Base-by-base conservation (phyloP, 768 basidiomycete species). In the Mycena alexandri region DNA sequence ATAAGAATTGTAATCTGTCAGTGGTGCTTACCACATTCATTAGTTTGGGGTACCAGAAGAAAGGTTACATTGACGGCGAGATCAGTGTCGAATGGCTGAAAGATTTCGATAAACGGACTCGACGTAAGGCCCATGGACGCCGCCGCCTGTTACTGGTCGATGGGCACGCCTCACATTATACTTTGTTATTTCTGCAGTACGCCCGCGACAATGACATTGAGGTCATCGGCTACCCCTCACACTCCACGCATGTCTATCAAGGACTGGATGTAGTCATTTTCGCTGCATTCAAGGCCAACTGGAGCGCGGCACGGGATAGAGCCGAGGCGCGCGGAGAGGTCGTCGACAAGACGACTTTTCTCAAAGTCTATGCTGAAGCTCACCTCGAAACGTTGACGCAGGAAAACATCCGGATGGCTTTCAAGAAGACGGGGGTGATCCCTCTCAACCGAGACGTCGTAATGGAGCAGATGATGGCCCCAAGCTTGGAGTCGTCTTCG, bases 201-300 rank as follows among this genome's bases (percentile, higher is more conserved):
- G 24, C 48, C 6, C 22, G 24, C 8, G 11, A 12, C 24, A 24
- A 50, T 12, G 5, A 24, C 8, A 50, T 50, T 22, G 48, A 50
- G 24, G 48, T 50, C 24, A 12, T 50, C 9, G 78, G 56, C 43
- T 82, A 81, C 67, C 82, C 79, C 11, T 71, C 80, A 24, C 79
- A 82, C 61, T 60, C 70, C 5, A 80, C 77, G 0, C 81, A 82
- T 62, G 48, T 74, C 5, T 76, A 75, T 29, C 78, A 79, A 38
- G 76, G 74, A 0, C 73, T 78, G 19, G 77, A 79, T 59, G 70
- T 79, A 19, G 77, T 71, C 3, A 46, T 73, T 22, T 79, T 79
- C 24, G 54, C 54, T 1, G 34, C 58, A 1, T 58, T 79, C 11
- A 80, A 80, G 42, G 1, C 19, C 14, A 62, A 50, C n/a, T 56